Evolutionary conservation across 257 asterid species (phyloP).

Genomic region (Nicotiana tomentosiformis): DNA sequence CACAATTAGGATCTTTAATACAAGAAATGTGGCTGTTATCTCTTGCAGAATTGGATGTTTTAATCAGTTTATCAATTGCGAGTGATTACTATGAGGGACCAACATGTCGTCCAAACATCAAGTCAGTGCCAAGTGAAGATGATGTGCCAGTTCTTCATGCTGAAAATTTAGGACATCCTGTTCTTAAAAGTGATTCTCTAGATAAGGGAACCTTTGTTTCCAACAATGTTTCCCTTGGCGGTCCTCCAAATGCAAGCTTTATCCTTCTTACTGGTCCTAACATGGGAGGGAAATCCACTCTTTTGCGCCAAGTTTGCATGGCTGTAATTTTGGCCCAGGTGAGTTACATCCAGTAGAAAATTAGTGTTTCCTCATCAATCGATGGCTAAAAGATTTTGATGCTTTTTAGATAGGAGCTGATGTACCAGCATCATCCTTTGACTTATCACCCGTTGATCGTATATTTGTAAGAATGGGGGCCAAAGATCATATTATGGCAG

Average conservation of each 20-base stretch:
- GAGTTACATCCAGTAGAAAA: constrained; percentile 5
- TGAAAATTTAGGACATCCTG: constrained; percentile 83
- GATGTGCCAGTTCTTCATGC: constrained; percentile 62
- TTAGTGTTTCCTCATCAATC: constrained; percentile 10
- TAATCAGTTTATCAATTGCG: constrained; percentile 85
- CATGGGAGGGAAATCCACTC: constrained; percentile 99
- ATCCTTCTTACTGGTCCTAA: constrained; percentile 96
- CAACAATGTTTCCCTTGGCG: constrained; percentile 78
- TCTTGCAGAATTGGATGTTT: constrained; percentile 87
- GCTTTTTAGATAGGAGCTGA: constrained; percentile 79
- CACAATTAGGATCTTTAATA: background rate
- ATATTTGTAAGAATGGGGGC: constrained; percentile 99
- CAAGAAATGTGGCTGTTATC: constrained; percentile 13
- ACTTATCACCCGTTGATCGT: constrained; percentile 68
- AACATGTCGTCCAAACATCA: constrained; percentile 66
- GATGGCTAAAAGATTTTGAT: constrained; percentile 22
- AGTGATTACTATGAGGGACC: constrained; percentile 79
- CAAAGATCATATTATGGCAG: constrained; percentile 93
- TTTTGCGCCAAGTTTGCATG: constrained; percentile 90
- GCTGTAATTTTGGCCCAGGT: constrained; percentile 97
- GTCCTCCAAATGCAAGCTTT: constrained; percentile 61
- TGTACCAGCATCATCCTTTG: constrained; percentile 81
- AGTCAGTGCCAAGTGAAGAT: constrained; percentile 30
- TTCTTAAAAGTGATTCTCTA: constrained; percentile 67
- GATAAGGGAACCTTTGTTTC: constrained; percentile 82